Base-by-base conservation (phyloP, 139 green algal genomes). In the Gonium pectorale region DNA sequence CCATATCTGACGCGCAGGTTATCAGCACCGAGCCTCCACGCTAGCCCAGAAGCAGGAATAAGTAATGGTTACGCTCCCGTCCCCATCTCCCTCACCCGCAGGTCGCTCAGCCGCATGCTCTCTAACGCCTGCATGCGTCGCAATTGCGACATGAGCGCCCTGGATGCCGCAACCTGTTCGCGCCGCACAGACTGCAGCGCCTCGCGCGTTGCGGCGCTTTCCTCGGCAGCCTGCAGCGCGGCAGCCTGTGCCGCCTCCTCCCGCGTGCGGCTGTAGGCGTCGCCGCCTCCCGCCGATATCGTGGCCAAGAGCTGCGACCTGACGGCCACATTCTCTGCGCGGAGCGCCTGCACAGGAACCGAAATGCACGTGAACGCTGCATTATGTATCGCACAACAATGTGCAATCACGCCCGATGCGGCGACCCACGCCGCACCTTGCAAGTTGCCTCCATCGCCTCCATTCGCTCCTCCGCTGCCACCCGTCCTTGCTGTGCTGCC, bases 41-140 rank as follows among this genome's bases (percentile, higher is more conserved):
- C n/a, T n/a, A n/a, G n/a, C n/a, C n/a, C n/a, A n/a, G n/a, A n/a
- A n/a, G n/a, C n/a, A n/a, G n/a, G n/a, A n/a, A n/a, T n/a, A n/a
- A n/a, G n/a, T 43, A 69, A 41, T 41, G 62, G n/a, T 43, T 43
- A 43, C n/a, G 31, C 19, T 7, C n/a, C 62, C 7, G 62, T 5
- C 62, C 5, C 19, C 62, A 69, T 69, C 7, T 11, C 62, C 40
- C 31, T 2, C n/a, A 83, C 75, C 75, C 72, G 75, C 59, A 83
- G 21, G 19, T 83, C 75, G 26, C 29, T 72, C 41, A 83, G 59
- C 43, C 75, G 38, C 75, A 83, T 71, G 1, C 40, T 11, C 26
- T 83, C 75, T 0, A 83, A 41, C 19, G 75, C 60, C 59, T 83
- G 75, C 75, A 83, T 26, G 1, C 75, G 63, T 11, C 75, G 75